Conservation (phyloP, 2,329 filamentous ascomycete species). For the Venturia aucupariae region DNA sequence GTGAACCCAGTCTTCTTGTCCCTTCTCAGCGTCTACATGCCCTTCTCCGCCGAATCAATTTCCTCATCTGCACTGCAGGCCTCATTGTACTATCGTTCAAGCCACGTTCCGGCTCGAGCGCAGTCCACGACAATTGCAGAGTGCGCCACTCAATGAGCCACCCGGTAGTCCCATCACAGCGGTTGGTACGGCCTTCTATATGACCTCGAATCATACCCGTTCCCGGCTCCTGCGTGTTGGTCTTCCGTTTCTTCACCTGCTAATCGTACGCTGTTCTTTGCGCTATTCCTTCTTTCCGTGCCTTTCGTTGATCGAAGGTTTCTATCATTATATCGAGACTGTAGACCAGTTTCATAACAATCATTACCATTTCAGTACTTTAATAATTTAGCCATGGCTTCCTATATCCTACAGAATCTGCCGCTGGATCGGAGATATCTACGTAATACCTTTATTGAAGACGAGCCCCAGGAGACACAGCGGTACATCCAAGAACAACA, state of each 20-base stretch:
- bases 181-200: slow-evolving; percentile 1
- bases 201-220: slow-evolving; percentile 1
- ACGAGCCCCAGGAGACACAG: slow-evolving; percentile 27
- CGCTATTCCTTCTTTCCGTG: neutral
- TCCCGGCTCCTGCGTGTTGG: neutral
- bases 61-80: neutral
- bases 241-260: slow-evolving; percentile 2
- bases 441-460: slow-evolving; percentile 59
- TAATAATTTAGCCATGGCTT: slow-evolving; percentile 20
- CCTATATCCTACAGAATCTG: slow-evolving; percentile 22
- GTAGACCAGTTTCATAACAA: slow-evolving; percentile 33
- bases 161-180: slow-evolving; percentile 5
- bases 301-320: slow-evolving; percentile 39
- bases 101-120: slow-evolving; percentile 5
- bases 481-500: neutral
- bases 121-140: neutral
- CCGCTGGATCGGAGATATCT: slow-evolving; percentile 28
- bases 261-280: neutral
- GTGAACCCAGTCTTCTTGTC: neutral
- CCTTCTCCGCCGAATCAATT: neutral
- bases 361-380: slow-evolving; percentile 21
- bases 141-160: slow-evolving; percentile 2
- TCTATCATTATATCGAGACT: slow-evolving; percentile 21
- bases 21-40: neutral
- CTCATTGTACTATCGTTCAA: neutral